Percentiles rank a stretch among this genome's conserved stretches.
These are phyloP conservation scores for Pythium grandisporangium DNA, from an alignment of 352 stramenopile genomes.

Conservation along the genomic window DNA sequence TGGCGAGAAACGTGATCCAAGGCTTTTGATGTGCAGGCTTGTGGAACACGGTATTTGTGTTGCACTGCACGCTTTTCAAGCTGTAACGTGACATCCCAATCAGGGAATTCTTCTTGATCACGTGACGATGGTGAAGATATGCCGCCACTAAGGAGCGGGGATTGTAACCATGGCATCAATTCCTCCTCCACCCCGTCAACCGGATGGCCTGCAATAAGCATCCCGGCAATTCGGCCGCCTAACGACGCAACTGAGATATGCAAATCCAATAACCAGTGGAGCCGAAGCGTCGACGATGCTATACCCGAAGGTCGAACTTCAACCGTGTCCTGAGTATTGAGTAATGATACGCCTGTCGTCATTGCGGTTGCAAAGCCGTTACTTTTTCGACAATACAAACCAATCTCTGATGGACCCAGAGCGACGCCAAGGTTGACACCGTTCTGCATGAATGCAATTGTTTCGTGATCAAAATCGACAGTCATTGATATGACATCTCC, in stretches of 20 bases:
- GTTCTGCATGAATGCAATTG: slow-evolving; percentile 68
- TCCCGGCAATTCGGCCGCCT: slow-evolving; percentile 51
- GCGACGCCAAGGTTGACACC: slow-evolving; percentile 44
- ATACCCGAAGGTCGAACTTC: slow-evolving; percentile 65
- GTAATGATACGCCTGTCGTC: slow-evolving; percentile 55
- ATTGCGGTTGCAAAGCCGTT: slow-evolving; percentile 34
- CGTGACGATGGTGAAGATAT: slow-evolving; percentile 13
- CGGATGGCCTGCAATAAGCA: slow-evolving; percentile 65
- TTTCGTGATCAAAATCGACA: slow-evolving; percentile 70
- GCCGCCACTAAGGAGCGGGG: slow-evolving; percentile 66
- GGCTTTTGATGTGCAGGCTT: no score
- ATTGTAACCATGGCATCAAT: slow-evolving; percentile 76
- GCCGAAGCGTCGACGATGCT: slow-evolving; percentile 59
- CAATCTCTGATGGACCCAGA: slow-evolving; percentile 32
- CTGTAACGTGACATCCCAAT: slow-evolving; percentile 11
- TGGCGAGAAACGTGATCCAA: no score
- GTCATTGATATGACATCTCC: slow-evolving; percentile 70
- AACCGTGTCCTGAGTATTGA: slow-evolving; percentile 58
- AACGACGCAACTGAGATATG: slow-evolving; percentile 69
- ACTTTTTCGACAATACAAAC: no score
- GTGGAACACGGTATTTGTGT: no score
- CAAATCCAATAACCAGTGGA: slow-evolving; percentile 82
- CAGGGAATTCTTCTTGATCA: slow-evolving; percentile 11
- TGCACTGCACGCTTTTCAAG: slow-evolving; percentile 9
- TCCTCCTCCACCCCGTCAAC: slow-evolving; percentile 77